Evolutionary conservation across 371 early-diverging fungal species (phyloP), one percentile per base, ranked within the genome.

Genomic region (Zychaea mexicana): DNA sequence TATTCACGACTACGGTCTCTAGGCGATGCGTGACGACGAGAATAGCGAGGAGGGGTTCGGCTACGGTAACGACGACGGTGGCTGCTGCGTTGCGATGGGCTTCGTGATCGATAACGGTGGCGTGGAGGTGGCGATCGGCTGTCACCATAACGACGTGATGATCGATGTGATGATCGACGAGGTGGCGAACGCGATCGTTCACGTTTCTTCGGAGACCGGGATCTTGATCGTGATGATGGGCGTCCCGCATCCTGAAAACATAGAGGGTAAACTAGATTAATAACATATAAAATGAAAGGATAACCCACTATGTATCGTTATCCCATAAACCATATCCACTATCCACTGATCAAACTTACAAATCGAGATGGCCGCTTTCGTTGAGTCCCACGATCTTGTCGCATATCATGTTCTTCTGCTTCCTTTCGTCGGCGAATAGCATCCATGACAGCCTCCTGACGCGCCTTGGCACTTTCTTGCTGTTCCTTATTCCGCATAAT

Each of bases 401-500:
- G 38, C 33, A 31, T 32, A 24, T 66, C 61, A 12, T 58, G 36
- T 15, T 47, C 42, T 60, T 69, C 69, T 17, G 68, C 62, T 19
- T 67, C 64, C 45, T 67, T 68, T 28, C 73, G 66, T 38, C 69
- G 68, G 8, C 73, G 73, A 57, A 81, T 81, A 10, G 68, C 65
- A 52, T 78, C 79, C 82, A 81, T 78, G 0, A 77, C 74, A 19
- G 71, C 70, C 38, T 75, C 67, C 22, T 73, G 77, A 17, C 72
- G 74, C 27, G 60, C 61, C 36, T 70, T 65, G 12, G 63, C 57
- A 52, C 70, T 61, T 15, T 55, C n/a, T 38, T 64, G 53, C 12
- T 64, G 53, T 45, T 52, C 83, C 78, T 82, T 77, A 55, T 77
- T 77, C 30, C 70, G 66, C 54, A 83, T 74, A 17, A 91, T 57